phyloP scores from a whole-genome alignment of 2,329 filamentous ascomycete species.

The Colletotrichum sp. region DNA sequence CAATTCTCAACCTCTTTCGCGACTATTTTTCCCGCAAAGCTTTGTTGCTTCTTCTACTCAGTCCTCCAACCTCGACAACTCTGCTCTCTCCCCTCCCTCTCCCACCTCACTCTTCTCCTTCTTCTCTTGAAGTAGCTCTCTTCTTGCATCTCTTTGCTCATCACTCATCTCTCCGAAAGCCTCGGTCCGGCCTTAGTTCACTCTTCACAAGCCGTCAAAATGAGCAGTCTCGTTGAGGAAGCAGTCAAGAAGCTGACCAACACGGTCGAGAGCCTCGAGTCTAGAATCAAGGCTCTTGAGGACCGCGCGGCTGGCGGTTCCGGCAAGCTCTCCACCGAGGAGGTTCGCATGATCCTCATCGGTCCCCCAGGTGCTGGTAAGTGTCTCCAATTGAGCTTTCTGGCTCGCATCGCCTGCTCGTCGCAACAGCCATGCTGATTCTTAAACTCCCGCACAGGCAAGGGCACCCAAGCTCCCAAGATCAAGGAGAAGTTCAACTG shows the following conservation, averaged over 20 bases:
- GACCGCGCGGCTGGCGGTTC: conserved; percentile 66
- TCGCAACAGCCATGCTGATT: background rate
- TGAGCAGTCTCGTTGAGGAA: conserved; percentile 83
- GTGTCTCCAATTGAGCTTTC: conserved; percentile 36
- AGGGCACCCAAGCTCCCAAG: conserved; percentile 97
- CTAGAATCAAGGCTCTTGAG: conserved; percentile 86
- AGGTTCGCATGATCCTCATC: conserved; percentile 96
- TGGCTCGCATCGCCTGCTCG: background rate
- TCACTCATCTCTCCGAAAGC: conserved; percentile 3
- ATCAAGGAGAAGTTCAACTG: conserved; percentile 98
- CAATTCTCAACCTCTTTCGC: conserved; percentile 20
- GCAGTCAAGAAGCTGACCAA: conserved; percentile 85
- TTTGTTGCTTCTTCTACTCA: conserved; percentile 16
- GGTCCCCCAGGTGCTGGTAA: conserved; percentile 95
- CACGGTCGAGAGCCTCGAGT: conserved; percentile 83
- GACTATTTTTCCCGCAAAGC: conserved; percentile 23
- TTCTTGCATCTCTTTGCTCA: conserved; percentile 17
- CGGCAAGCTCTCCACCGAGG: conserved; percentile 57
- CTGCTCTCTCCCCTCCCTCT: conserved; percentile 1
- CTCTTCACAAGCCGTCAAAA: conserved; percentile 53
- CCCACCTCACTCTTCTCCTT: background rate
- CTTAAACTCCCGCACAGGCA: conserved; percentile 66
- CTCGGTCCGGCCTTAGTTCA: conserved; percentile 24
- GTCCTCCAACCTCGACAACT: conserved; percentile 10
- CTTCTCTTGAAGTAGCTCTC: background rate